These are phyloP conservation scores for Dioszegia hungarica DNA, from an alignment of 768 basidiomycete genomes.

Conservation along the genomic window DNA sequence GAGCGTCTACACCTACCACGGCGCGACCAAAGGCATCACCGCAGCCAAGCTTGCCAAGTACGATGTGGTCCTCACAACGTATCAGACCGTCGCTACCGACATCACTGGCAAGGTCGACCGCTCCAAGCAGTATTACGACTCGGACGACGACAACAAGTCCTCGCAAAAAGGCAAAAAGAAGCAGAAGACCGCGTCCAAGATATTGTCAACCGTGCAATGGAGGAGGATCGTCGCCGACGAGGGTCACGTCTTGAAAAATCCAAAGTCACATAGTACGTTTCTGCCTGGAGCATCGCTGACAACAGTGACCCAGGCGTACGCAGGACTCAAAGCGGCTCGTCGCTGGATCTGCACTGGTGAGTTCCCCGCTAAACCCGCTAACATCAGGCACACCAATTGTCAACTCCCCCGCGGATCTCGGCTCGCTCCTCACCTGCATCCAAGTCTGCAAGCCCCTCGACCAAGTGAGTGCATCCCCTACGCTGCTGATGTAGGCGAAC, in stretches of 20 bases:
- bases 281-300: slow-evolving; percentile 42
- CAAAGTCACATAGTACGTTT: slow-evolving; percentile 73
- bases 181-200: slow-evolving; percentile 50
- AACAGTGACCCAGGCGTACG: slow-evolving; percentile 29
- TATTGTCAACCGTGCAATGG: slow-evolving; percentile 70
- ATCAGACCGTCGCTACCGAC: slow-evolving; percentile 28
- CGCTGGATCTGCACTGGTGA: slow-evolving; percentile 49
- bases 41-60: slow-evolving; percentile 20
- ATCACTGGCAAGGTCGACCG: not conserved
- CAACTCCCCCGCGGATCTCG: slow-evolving; percentile 66
- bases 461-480: slow-evolving; percentile 50
- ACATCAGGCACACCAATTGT: slow-evolving; percentile 85
- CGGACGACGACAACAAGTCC: not conserved
- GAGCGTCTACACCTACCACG: slow-evolving; percentile 36
- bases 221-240: slow-evolving; percentile 86
- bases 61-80: slow-evolving; percentile 41
- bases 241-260: slow-evolving; percentile 80
- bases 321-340: slow-evolving; percentile 25
- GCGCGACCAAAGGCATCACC: slow-evolving; percentile 17
- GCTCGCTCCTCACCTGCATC: slow-evolving; percentile 77
- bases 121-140: not conserved
- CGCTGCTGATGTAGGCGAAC: slow-evolving; percentile 51
- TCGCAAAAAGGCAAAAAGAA: slow-evolving; percentile 52
- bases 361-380: slow-evolving; percentile 33
- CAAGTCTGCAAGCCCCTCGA: slow-evolving; percentile 80